Percentiles rank a stretch among this genome's conserved stretches.
Evolutionary conservation across 805 yeast genomes (phyloP).

Genomic region (Saturnispora besseyi): DNA sequence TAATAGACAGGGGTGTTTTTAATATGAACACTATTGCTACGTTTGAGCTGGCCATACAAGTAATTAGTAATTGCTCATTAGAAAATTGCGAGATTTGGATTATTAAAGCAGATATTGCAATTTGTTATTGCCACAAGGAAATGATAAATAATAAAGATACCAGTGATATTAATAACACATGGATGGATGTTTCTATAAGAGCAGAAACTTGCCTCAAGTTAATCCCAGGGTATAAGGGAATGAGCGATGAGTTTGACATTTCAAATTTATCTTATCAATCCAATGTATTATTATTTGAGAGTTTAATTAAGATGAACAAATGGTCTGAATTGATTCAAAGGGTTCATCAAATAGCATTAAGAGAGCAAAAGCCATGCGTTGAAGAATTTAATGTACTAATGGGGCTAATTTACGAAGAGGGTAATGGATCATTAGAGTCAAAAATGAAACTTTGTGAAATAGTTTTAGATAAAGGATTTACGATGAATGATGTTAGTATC

Average conservation of each 20-base stretch:
- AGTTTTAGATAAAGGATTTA: conserved; percentile 1
- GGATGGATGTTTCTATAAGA: not conserved
- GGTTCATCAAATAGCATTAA: not conserved
- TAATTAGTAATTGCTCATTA: not conserved
- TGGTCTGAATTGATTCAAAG: not conserved
- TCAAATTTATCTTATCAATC: conserved; percentile 3
- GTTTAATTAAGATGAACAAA: not conserved
- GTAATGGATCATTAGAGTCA: not conserved
- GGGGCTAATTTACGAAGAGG: not conserved
- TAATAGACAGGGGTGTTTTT: not conserved
- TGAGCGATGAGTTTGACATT: not conserved
- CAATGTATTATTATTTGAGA: conserved; percentile 5
- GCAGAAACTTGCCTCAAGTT: not conserved
- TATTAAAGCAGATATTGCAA: conserved; percentile 6
- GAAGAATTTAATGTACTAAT: conserved; percentile 1
- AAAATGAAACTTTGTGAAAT: conserved; percentile 3
- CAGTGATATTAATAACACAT: not conserved
- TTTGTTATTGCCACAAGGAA: conserved; percentile 3
- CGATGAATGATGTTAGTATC: not conserved
- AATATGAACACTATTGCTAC: conserved; percentile 7
- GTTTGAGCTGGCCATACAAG: conserved; percentile 1
- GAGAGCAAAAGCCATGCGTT: not conserved
- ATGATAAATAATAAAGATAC: not conserved
- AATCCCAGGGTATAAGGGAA: not conserved
- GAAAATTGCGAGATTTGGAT: conserved; percentile 5